A percentile compares a stretch with the other conserved stretches of the same genome.
phyloP scores from a whole-genome alignment of 257 asterid genomes.

The Buddleja alternifolia region DNA sequence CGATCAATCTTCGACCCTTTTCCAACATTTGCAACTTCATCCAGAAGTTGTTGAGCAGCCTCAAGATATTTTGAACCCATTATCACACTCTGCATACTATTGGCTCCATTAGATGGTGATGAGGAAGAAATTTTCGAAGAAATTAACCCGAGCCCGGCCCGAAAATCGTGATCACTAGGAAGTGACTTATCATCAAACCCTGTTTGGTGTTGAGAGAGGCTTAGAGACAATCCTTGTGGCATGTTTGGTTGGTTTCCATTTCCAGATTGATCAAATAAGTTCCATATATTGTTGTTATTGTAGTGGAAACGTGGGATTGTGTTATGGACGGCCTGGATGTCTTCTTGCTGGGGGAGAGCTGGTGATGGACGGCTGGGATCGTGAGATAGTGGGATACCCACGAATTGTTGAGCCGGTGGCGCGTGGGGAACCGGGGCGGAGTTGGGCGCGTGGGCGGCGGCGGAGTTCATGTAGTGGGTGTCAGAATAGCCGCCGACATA shows the following conservation, averaged over 20 bases:
- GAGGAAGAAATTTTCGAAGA: slow-evolving; percentile 32
- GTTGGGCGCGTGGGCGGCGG: slow-evolving; percentile 33
- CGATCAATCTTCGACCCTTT: slow-evolving; percentile 22
- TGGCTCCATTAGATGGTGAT: slow-evolving; percentile 35
- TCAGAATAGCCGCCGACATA: slow-evolving; percentile 44
- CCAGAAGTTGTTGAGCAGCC: slow-evolving; percentile 68
- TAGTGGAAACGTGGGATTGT: slow-evolving; percentile 37
- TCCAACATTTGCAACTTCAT: slow-evolving; percentile 64
- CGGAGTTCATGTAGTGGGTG: slow-evolving; percentile 43
- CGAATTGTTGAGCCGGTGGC: slow-evolving; percentile 45
- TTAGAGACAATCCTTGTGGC: slow-evolving; percentile 57
- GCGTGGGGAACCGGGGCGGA: slow-evolving; percentile 37
- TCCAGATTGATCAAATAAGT: slow-evolving; percentile 19
- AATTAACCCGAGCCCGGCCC: slow-evolving; percentile 26
- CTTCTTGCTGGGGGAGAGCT: slow-evolving; percentile 35
- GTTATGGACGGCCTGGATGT: slow-evolving; percentile 24
- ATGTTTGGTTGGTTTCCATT: slow-evolving; percentile 29
- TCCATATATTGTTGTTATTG: slow-evolving; percentile 32
- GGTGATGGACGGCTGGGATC: slow-evolving; percentile 29
- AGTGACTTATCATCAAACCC: slow-evolving; percentile 19
- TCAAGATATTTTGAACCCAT: slow-evolving; percentile 65
- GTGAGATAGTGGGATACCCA: slow-evolving; percentile 44
- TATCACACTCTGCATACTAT: slow-evolving; percentile 38
- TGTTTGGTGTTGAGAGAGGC: slow-evolving; percentile 55
- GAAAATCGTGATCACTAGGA: slow-evolving; percentile 1